Evolutionary conservation across 1,284 basidiomycete species (phyloP), one percentile per base, ranked within the genome.

Genomic region (Ceratobasidium theobromae): DNA sequence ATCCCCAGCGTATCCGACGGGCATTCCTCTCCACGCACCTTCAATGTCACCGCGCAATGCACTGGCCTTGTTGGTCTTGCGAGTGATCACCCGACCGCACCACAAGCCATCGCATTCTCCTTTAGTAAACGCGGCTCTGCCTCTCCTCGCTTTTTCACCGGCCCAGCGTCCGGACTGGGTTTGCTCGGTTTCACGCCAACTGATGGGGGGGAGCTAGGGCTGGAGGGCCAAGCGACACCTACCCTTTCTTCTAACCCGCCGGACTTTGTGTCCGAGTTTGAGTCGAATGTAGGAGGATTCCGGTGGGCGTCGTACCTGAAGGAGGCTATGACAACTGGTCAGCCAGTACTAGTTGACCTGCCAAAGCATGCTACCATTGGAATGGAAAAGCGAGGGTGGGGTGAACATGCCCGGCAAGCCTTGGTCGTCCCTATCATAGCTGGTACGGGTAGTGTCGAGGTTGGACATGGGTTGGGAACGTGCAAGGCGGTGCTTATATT

Each of bases 11-110:
- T 28, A 23, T 49, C 57, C 5, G 66, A 62, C 27, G 57, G 54
- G 16, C 27, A 54, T n/a, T 52, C 25, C n/a, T 32, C 27, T 4
- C 49, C 46, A 8, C 54, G 52, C 12, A 48, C 57, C 3, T 30
- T 69, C 30, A 51, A 54, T 8, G 51, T 69, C 8, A 41, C 49
- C 1, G 66, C 54, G 5, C 66, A 66, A 43, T 49, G 66, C 30
- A 48, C 48, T n/a, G 58, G 53, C 14, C 27, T 62, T 25, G 58
- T 69, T 28, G 68, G 68, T 25, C 28, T 69, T 3, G 55, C 68
- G 11, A 46, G 51, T 18, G 65, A 60, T 33, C 64, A 69, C 33
- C 64, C 68, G 18, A 62, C 68, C 18, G 62, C 62, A 9, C 52
- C 51, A 45, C 18, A 21, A 8, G 21, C 48, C 25, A 53, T 54